Percentiles rank a stretch among this genome's conserved stretches.
Conservation (phyloP, 1,284 basidiomycete species). For the Pascua guehoae region DNA sequence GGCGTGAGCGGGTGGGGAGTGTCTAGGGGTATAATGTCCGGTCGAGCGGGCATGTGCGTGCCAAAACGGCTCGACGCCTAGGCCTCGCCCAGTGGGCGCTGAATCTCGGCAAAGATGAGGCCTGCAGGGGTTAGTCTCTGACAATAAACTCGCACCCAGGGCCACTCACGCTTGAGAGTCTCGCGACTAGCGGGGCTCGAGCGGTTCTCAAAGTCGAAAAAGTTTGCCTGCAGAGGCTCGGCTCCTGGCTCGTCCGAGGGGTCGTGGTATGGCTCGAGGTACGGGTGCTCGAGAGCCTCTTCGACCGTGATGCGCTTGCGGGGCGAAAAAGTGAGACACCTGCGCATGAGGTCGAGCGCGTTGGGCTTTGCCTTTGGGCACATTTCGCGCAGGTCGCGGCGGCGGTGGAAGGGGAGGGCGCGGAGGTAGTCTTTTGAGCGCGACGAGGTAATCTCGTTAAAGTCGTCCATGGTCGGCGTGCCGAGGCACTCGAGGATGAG, state of each 20-base stretch:
- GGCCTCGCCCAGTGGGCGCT: constrained; percentile 31
- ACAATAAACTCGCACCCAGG: not conserved
- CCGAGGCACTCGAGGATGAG: constrained; percentile 60
- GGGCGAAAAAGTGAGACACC: constrained; percentile 85
- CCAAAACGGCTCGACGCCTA: constrained; percentile 2
- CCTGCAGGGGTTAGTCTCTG: constrained; percentile 23
- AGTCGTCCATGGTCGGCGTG: constrained; percentile 60
- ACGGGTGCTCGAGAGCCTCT: constrained; percentile 87
- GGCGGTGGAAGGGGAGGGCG: constrained; percentile 84
- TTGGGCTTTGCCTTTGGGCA: constrained; percentile 80
- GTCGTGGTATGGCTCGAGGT: constrained; percentile 89
- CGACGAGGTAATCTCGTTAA: constrained; percentile 66
- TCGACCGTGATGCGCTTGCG: constrained; percentile 83
- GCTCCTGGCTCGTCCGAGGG: constrained; percentile 80
- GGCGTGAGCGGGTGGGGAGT: too few relatives aligned
- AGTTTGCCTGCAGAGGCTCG: constrained; percentile 72
- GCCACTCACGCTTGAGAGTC: constrained; percentile 50
- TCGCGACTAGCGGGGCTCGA: constrained; percentile 53
- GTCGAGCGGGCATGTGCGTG: too few relatives aligned
- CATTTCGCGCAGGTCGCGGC: constrained; percentile 67
- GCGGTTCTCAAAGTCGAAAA: constrained; percentile 77
- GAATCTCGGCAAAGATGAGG: constrained; percentile 51
- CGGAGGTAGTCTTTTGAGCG: constrained; percentile 63
- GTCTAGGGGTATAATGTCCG: too few relatives aligned
- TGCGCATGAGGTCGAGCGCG: constrained; percentile 85